These are phyloP conservation scores for Alliaria petiolata DNA, from an alignment of 345 rosid genomes.

Conservation along the genomic window DNA sequence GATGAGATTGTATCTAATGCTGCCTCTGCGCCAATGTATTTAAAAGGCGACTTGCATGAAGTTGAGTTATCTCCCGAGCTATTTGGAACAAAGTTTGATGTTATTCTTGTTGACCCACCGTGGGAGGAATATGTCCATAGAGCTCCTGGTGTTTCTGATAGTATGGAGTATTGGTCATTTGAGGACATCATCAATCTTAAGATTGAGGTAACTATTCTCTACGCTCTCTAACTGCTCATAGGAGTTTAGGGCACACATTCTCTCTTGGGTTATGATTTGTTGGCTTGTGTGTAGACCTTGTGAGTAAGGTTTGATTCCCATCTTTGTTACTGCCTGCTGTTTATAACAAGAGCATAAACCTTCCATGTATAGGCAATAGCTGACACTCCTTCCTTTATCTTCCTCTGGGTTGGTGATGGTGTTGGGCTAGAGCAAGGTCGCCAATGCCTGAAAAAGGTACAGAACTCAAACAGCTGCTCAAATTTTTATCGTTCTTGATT, in stretches of 20 bases:
- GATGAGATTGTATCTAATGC: slow-evolving; percentile 93
- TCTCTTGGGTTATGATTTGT: background rate
- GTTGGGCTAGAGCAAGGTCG: slow-evolving; percentile 98
- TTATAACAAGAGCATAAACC: background rate
- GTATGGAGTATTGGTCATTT: slow-evolving; percentile 96
- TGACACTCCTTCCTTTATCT: slow-evolving; percentile 95
- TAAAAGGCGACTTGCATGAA: slow-evolving; percentile 72
- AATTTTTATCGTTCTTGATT: background rate
- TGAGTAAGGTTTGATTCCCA: background rate
- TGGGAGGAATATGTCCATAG: slow-evolving; percentile 99
- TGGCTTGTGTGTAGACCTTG: slow-evolving; percentile 1
- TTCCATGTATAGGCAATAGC: slow-evolving; percentile 70
- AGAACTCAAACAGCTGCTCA: background rate
- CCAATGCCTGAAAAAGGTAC: slow-evolving; percentile 93
- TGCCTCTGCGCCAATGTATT: slow-evolving; percentile 94
- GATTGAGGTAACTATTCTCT: slow-evolving; percentile 67
- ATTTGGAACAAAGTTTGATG: slow-evolving; percentile 97
- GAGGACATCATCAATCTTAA: slow-evolving; percentile 90
- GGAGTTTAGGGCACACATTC: background rate
- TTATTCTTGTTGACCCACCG: slow-evolving; percentile 96
- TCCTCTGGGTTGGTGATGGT: slow-evolving; percentile 99
- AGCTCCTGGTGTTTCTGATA: slow-evolving; percentile 98
- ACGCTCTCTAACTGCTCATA: background rate
- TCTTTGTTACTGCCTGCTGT: background rate
- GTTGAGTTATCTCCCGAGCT: slow-evolving; percentile 88